Base-by-base conservation (phyloP, 2,329 filamentous ascomycete species). In the Xylaria sp. region DNA sequence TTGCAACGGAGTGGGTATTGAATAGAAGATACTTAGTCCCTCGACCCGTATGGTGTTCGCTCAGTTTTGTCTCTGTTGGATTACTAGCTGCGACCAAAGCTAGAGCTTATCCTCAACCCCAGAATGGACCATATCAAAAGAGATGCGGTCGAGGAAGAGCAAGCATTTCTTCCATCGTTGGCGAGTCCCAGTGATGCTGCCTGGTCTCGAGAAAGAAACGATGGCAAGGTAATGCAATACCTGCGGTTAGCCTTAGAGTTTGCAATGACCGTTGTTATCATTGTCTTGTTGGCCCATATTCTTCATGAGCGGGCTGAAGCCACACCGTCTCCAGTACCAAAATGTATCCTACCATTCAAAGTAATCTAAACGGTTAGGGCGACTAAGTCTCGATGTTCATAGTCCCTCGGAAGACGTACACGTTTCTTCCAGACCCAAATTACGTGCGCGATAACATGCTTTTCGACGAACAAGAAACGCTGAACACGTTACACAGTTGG, bases 401-500 rank as follows among this genome's bases (percentile, higher is more conserved):
- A 80, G 78, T 80, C 29, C 76, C 77, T 7, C 73, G 73, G 27
- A 80, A 79, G 68, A 74, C 69, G 5, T 79, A 79, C 67, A 79
- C 72, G 0, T 80, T 79, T 55, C 68, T 71, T 6, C 72, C 74
- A 17, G 72, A 79, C 61, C 64, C 76, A 17, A 68, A 70, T n/a
- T 79, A 75, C 45, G 70, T 78, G 22, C 69, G 71, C 60, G 77
- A 74, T 27, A 74, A 78, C 68, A 79, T 79, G 78, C 77, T 77
- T 68, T 77, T 77, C 68, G 72, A 73, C 61, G 73, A 76, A 38
- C 67, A 74, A 13, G 72, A 74, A 4, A 79, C 77, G 11, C 72
- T 79, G 9, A 73, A 72, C 31, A 76, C 74, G 1, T 72, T 80
- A 10, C 78, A 80, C 38, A 77, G 73, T 71, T 80, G 78, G 78